Base-by-base conservation (phyloP, 1,284 basidiomycete genomes). In the Laetiporus sulphureus region DNA sequence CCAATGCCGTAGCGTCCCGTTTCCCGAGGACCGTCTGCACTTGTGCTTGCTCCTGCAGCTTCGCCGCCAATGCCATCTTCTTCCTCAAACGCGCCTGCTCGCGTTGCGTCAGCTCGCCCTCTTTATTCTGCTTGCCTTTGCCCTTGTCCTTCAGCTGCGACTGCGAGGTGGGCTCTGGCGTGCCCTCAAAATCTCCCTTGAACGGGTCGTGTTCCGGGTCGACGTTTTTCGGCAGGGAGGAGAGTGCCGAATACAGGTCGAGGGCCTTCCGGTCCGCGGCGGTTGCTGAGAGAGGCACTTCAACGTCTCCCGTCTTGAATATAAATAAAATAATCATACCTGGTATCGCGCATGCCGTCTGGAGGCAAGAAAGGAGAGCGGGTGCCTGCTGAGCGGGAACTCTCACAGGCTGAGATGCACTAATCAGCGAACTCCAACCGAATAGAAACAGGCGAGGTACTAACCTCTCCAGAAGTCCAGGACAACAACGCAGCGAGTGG, bases 151-250 rank as follows among this genome's bases (percentile, higher is more conserved):
- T 27, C 43, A 21, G 34, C 16, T 16, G 18, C 15, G 20, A n/a
- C 30, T 22, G 36, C 22, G 31, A 49, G 4, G 40, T 42, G 20
- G 45, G 36, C 27, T 46, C 43, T 5, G 42, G 37, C 7, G 46
- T 23, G 13, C n/a, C 44, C 10, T 54, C 56, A 23, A 47, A 45
- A 25, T 61, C 60, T 13, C 58, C 62, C 21, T 61, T 60, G 52
- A 65, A 65, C n/a, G 61, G 63, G 40, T 71, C 68, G 45, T 68
- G 66, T 33, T 68, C 67, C 2, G 52, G 65, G 22, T 75, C 71
- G 18, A 64, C 59, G 47, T 72, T 70, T 56, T 89, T 89, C 1
- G 85, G 85, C 51, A 88, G 63, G 12, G 72, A 65, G 1, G 64
- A 60, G 15, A 89, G 66, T 32, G 72, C 66, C 3, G 67, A 63